These are phyloP conservation scores for Prunus davidiana DNA, from an alignment of 306 rosid genomes.

Conservation along the genomic window DNA sequence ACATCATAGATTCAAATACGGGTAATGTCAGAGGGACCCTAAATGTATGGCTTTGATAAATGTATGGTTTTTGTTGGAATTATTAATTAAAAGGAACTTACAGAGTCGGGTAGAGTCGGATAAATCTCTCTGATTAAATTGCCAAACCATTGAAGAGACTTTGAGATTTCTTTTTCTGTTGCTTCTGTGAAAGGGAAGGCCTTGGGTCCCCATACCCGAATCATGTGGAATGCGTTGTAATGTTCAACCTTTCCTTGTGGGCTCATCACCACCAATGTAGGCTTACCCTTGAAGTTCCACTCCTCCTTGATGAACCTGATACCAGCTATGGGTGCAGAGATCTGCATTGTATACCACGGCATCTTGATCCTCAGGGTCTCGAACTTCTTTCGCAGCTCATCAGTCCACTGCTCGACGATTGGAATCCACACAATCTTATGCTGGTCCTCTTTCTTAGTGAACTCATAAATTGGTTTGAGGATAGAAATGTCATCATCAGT, in stretches of 20 bases:
- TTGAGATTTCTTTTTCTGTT: neutral
- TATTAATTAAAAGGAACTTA: neutral
- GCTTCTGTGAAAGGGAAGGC: constrained; percentile 36
- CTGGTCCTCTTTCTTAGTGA: constrained; percentile 13
- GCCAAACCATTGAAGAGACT: constrained; percentile 13
- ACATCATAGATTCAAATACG: neutral
- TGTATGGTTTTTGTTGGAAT: no score
- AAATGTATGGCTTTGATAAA: no score
- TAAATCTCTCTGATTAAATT: constrained; percentile 7
- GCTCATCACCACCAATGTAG: constrained; percentile 31
- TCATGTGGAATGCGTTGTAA: constrained; percentile 45
- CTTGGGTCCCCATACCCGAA: constrained; percentile 43
- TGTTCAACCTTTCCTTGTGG: constrained; percentile 42
- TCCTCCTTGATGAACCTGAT: constrained; percentile 43
- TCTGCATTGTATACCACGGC: constrained; percentile 50
- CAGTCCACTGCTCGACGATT: constrained; percentile 45
- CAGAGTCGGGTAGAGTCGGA: constrained; percentile 24
- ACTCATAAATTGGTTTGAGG: constrained; percentile 35
- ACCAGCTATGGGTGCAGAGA: constrained; percentile 29
- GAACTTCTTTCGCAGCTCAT: constrained; percentile 39
- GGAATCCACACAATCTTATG: constrained; percentile 70
- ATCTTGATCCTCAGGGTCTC: constrained; percentile 41
- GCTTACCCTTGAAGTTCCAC: constrained; percentile 51
- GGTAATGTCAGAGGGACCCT: no score
- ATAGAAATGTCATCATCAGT: constrained; percentile 34